These are phyloP conservation scores for Aspergillus thermomutatus DNA, from an alignment of 2,329 filamentous ascomycete species.

Conservation along the genomic window DNA sequence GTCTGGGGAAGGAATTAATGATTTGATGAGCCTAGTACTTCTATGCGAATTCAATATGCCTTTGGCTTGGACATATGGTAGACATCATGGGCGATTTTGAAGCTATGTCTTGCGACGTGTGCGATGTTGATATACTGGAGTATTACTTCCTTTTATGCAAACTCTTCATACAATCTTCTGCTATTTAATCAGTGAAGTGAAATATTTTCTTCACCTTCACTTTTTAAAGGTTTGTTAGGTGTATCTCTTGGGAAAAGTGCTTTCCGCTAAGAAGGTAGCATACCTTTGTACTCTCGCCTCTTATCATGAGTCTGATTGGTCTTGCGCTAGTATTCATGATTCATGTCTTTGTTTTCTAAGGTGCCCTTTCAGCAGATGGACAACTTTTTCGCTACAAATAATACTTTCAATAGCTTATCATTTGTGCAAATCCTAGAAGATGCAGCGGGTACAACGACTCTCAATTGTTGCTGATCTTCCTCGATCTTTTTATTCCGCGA, in stretches of 20 bases:
- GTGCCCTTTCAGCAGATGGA: too few relatives aligned
- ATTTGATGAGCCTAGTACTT: conserved; percentile 19
- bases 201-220: too few relatives aligned
- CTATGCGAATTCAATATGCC: not conserved
- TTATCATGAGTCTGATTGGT: not conserved
- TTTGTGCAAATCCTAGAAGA: not conserved
- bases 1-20: conserved; percentile 25
- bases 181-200: too few relatives aligned
- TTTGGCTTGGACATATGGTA: not conserved
- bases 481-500: not conserved
- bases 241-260: not conserved
- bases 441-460: not conserved
- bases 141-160: not conserved
- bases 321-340: not conserved
- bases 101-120: not conserved
- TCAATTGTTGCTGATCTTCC: not conserved
- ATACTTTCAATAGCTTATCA: not conserved
- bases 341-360: not conserved
- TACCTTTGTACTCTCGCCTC: too few relatives aligned
- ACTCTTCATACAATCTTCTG: not conserved
- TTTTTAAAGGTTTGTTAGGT: not conserved
- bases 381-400: not conserved
- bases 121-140: not conserved
- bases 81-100: not conserved
- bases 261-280: not conserved